phyloP scores from a whole-genome alignment of 2,329 filamentous ascomycete species.

The Xylaria polymorpha region DNA sequence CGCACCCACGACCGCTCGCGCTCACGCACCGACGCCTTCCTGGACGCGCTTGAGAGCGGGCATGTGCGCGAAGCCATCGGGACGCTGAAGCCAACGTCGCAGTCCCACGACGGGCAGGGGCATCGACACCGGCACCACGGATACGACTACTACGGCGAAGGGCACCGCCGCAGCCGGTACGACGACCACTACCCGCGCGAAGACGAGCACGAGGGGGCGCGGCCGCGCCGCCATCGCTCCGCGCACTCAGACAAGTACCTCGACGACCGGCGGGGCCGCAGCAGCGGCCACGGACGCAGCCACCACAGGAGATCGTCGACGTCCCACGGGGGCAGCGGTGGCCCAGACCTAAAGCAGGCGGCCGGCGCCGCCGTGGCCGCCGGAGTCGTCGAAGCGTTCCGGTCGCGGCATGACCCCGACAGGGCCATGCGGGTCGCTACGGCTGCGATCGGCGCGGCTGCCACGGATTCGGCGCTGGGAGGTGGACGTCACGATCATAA shows the following conservation, averaged over 20 bases:
- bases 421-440: constrained; percentile 43
- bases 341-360: constrained; percentile 40
- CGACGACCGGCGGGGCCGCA: constrained; percentile 17
- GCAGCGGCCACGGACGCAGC: constrained; percentile 6
- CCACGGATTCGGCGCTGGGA: constrained; percentile 43
- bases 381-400: constrained; percentile 43
- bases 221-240: constrained; percentile 25
- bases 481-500: constrained; percentile 20
- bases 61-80: constrained; percentile 19
- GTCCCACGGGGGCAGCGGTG: constrained; percentile 10
- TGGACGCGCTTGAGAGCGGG: constrained; percentile 29
- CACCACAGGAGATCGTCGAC: constrained; percentile 6
- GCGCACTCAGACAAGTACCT: constrained; percentile 22
- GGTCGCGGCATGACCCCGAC: constrained; percentile 40
- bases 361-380: constrained; percentile 44
- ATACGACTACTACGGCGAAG: constrained; percentile 25
- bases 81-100: constrained; percentile 17
- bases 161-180: constrained; percentile 18
- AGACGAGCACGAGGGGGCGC: neutral
- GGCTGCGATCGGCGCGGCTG: constrained; percentile 45
- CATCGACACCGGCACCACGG: constrained; percentile 24
- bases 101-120: constrained; percentile 6
- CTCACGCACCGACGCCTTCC: constrained; percentile 30
- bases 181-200: constrained; percentile 21
- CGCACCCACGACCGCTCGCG: constrained; percentile 23